A percentile compares a stretch with the other conserved stretches of the same genome.
Evolutionary conservation across 768 basidiomycete species (phyloP).

Genomic region (Tephrocybe sp.): DNA sequence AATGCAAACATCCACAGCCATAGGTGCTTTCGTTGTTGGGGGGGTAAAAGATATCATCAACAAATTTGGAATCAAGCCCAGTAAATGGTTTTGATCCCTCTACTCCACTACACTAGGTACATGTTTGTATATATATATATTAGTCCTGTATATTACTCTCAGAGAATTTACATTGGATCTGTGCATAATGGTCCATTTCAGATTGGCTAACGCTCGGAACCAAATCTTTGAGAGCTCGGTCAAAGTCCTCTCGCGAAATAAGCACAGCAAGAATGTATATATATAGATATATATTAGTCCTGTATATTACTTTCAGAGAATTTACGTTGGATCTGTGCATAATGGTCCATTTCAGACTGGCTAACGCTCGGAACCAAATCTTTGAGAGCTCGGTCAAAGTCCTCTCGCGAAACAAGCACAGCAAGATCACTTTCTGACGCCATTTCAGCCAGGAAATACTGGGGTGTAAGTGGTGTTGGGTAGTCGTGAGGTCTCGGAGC

Average conservation of each 20-base stretch:
- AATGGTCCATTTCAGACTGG: conserved; percentile 83
- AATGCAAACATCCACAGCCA: conserved; percentile 37
- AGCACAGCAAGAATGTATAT: conserved; percentile 72
- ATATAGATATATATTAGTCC: neutral
- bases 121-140: neutral
- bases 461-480: conserved; percentile 76
- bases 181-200: conserved; percentile 84
- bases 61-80: conserved; percentile 53
- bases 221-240: conserved; percentile 65
- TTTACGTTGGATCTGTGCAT: conserved; percentile 65
- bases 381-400: conserved; percentile 74
- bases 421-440: conserved; percentile 67
- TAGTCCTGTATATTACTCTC: conserved; percentile 10
- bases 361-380: conserved; percentile 83
- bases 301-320: conserved; percentile 47
- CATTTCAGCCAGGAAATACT: conserved; percentile 88
- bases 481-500: conserved; percentile 41
- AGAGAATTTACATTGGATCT: conserved; percentile 71
- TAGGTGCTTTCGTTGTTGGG: conserved; percentile 46
- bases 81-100: conserved; percentile 51
- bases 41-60: conserved; percentile 56
- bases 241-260: conserved; percentile 79
- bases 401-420: conserved; percentile 70
- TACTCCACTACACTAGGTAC: neutral
- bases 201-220: conserved; percentile 81